phyloP scores from a whole-genome alignment of 768 basidiomycete genomes.

The Lactarius pseudohatsudake region DNA sequence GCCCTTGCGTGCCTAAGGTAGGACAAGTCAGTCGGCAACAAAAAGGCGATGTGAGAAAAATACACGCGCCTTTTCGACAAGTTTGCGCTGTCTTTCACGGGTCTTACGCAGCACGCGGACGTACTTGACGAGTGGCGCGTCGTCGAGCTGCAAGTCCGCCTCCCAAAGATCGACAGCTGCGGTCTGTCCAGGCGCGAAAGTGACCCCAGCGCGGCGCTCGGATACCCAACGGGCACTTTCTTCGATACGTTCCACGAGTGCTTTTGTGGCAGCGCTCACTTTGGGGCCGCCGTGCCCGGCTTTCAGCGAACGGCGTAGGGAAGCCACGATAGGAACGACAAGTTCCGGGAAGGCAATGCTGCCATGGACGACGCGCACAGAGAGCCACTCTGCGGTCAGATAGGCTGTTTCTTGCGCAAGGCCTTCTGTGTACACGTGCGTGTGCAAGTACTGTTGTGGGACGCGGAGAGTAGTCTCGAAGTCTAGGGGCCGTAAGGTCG shows the following conservation, averaged over 20 bases:
- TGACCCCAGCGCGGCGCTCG: constrained; percentile 61
- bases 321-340: constrained; percentile 70
- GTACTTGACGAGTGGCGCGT: constrained; percentile 80
- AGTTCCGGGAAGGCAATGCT: constrained; percentile 95
- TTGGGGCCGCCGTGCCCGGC: constrained; percentile 50
- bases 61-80: constrained; percentile 68
- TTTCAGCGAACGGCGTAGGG: constrained; percentile 75
- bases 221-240: constrained; percentile 81
- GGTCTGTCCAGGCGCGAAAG: constrained; percentile 73
- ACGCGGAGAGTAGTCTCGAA: constrained; percentile 84
- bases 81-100: constrained; percentile 66
- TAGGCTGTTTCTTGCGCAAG: constrained; percentile 80
- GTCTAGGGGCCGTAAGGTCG: constrained; percentile 86
- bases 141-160: constrained; percentile 54
- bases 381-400: constrained; percentile 80
- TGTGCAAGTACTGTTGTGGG: constrained; percentile 86
- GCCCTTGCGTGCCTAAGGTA: constrained; percentile 61
- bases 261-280: constrained; percentile 64
- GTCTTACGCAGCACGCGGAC: constrained; percentile 78
- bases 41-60: neutral
- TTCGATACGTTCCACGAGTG: constrained; percentile 83
- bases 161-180: constrained; percentile 76
- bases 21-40: neutral
- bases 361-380: constrained; percentile 65
- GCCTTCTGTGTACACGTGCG: constrained; percentile 80